Conservation (phyloP, 805 yeast species). For the Naumovozyma dairenensis region DNA sequence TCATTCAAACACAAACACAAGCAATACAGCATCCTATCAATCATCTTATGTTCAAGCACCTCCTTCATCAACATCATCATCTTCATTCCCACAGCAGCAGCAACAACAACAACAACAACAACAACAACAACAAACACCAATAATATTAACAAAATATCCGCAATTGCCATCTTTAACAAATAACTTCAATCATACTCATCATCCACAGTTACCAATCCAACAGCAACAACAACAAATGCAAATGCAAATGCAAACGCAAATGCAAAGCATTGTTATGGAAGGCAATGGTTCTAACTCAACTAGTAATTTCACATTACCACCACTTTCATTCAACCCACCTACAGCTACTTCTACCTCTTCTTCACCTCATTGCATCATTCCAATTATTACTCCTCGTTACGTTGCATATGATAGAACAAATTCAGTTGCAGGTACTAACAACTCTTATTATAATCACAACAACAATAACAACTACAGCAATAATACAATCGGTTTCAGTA, state of each 20-base stretch:
- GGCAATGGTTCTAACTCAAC: too few species aligned
- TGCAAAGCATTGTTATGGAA: too few species aligned
- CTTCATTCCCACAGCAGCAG: not conserved
- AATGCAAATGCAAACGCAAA: too few species aligned
- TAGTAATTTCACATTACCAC: slow-evolving; percentile 3
- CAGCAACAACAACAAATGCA: not conserved
- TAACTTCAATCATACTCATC: too few species aligned
- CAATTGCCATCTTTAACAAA: slow-evolving; percentile 7
- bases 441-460: slow-evolving; percentile 2
- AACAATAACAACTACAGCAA: slow-evolving; percentile 1
- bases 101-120: slow-evolving; percentile 1
- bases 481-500: slow-evolving; percentile 10
- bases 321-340: slow-evolving; percentile 1
- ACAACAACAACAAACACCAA: not conserved
- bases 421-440: too few species aligned
- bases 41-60: not conserved
- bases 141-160: slow-evolving; percentile 1
- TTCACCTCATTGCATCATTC: slow-evolving; percentile 9
- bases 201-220: not conserved
- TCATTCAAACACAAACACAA: too few species aligned
- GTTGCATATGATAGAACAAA: slow-evolving; percentile 6
- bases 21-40: not conserved
- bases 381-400: slow-evolving; percentile 8
- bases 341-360: slow-evolving; percentile 4
- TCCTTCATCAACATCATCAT: slow-evolving; percentile 1